A percentile compares a stretch with the other conserved stretches of the same genome.
Evolutionary conservation across 2,329 filamentous ascomycete species (phyloP).

Genomic region (Cladobotryum protrusum): DNA sequence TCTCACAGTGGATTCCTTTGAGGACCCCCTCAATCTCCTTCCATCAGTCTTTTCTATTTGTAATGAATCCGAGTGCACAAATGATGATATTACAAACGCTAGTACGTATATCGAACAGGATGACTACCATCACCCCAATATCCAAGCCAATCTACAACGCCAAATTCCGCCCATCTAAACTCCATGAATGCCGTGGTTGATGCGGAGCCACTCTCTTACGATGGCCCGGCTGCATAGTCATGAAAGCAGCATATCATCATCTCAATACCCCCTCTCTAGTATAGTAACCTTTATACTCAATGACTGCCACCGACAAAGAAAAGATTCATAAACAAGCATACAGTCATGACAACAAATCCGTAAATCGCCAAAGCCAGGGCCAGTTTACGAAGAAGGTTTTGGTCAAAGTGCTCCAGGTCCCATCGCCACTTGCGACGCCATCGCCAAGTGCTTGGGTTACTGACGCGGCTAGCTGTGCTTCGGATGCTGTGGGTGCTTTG

Average conservation of each 20-base stretch:
- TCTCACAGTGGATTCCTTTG: too few species aligned
- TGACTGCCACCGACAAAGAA: conserved; percentile 62
- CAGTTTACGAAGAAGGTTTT: conserved; percentile 60
- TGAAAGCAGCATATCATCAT: too few species aligned
- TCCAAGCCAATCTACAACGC: too few species aligned
- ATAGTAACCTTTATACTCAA: conserved; percentile 28
- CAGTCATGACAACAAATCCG: conserved; percentile 79
- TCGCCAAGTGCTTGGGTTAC: conserved; percentile 36
- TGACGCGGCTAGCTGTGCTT: conserved; percentile 34
- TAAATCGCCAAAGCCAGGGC: conserved; percentile 76
- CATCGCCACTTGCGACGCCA: conserved; percentile 52
- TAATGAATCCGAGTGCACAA: too few species aligned
- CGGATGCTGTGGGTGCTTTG: conserved; percentile 41
- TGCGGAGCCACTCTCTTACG: neutral
- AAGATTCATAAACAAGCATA: conserved; percentile 79
- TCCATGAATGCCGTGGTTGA: too few species aligned
- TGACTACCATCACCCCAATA: too few species aligned
- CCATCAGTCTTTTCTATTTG: too few species aligned
- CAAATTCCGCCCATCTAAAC: too few species aligned
- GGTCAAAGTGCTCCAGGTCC: conserved; percentile 58
- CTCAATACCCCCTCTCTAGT: conserved; percentile 9
- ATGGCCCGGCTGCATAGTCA: too few species aligned
- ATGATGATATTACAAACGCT: too few species aligned
- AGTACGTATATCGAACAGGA: too few species aligned
- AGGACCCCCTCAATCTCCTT: too few species aligned